A percentile compares a stretch with the other conserved stretches of the same genome.
Evolutionary conservation across 1,284 basidiomycete species (phyloP).

Genomic region (Tilletia indica): DNA sequence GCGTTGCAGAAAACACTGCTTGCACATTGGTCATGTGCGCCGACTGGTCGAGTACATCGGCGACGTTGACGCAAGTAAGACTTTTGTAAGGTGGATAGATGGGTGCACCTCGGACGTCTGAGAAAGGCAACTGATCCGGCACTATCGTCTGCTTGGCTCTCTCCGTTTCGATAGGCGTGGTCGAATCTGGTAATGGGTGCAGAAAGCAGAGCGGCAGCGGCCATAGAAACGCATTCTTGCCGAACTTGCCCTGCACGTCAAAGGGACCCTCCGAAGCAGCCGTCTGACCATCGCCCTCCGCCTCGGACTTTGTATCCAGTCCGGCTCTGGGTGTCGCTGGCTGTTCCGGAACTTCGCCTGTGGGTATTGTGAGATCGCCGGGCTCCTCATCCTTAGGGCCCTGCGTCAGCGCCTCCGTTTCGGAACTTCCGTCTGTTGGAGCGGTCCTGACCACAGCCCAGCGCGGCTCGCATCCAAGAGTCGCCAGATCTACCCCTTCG

Average conservation of each 20-base stretch:
- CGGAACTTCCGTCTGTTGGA: too few relatives aligned
- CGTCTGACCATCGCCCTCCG: not conserved
- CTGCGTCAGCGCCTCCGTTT: too few relatives aligned
- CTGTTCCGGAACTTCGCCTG: too few relatives aligned
- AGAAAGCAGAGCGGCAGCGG: constrained; percentile 10
- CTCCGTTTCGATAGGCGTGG: too few relatives aligned
- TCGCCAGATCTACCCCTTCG: not conserved
- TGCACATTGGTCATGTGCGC: not conserved
- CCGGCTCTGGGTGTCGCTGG: too few relatives aligned
- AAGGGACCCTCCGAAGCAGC: not conserved
- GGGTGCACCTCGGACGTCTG: not conserved
- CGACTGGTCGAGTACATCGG: not conserved
- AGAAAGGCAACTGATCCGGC: not conserved
- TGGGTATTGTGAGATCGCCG: too few relatives aligned
- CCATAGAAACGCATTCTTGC: constrained; percentile 8
- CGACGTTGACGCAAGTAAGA: not conserved
- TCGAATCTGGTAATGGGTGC: not conserved
- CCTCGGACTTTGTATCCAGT: not conserved
- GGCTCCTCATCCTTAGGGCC: too few relatives aligned
- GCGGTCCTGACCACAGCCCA: not conserved
- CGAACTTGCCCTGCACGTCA: not conserved
- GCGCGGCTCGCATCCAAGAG: not conserved
- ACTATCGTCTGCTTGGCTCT: not conserved
- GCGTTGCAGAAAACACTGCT: not conserved
- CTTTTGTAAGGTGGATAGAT: not conserved